Evolutionary conservation across 345 rosid species (phyloP), one percentile per base, ranked within the genome.

Genomic region (Balakata baccata): DNA sequence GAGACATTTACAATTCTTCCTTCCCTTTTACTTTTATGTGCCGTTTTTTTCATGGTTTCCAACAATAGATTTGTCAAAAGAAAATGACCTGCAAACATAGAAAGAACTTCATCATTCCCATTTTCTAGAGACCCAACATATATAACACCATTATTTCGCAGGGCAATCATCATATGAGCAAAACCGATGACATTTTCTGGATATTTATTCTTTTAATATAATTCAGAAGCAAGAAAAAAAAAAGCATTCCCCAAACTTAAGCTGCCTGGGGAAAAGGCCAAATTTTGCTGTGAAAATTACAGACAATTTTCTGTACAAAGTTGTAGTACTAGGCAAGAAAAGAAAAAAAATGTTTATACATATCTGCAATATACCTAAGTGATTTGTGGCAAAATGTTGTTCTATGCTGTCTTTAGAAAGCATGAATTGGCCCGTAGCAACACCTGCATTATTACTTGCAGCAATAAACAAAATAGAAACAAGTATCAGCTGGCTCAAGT

Each of bases 381-480:
- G 25, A 64, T 64, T 64, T 41, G 68, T 64, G 50, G 68, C 51
- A 43, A 64, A 64, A 43, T 64, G 8, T 18, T 17, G 68, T 64
- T 64, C 68, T 14, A 64, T 41, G 50, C n/a, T 64, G 46, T 64
- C 68, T 43, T 64, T 64, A 23, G 68, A 64, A 18, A 64, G 68
- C 68, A 41, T 64, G 51, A 39, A 43, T 20, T 64, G 41, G 22
- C 16, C 47, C 7, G 68, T 39, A 7, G 47, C 22, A 50, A 64
- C 50, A 41, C 68, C 68, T 64, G 68, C 68, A 43, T 64, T 64
- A 64, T 64, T 64, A 64, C 68, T 64, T 64, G 51, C 50, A 64
- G 11, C 11, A 39, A 61, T 37, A 61, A 34, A 34, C 3, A 7
- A 64, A 12, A 39, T 12, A 20, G 13, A 8, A 61, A 12, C 34